These are phyloP conservation scores for Jamesozyma rosinii DNA, from an alignment of 805 yeast species.

Conservation along the genomic window DNA sequence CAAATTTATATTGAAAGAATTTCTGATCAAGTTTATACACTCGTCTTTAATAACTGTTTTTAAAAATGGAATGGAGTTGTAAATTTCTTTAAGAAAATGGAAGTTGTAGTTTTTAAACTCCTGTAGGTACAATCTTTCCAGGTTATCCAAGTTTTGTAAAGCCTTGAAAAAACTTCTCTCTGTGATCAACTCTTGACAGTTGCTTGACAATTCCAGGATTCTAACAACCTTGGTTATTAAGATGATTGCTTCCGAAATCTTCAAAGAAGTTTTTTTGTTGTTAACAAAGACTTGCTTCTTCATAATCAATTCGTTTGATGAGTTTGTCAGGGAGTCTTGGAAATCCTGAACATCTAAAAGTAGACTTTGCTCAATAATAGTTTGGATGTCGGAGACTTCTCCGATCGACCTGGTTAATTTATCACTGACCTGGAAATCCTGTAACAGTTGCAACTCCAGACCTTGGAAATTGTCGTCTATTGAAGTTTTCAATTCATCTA, in stretches of 20 bases:
- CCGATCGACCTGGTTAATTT: slow-evolving; percentile 42
- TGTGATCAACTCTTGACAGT: slow-evolving; percentile 70
- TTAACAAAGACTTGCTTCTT: slow-evolving; percentile 52
- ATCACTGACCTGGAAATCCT: slow-evolving; percentile 29
- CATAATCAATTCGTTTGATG: slow-evolving; percentile 57
- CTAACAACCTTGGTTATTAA: slow-evolving; percentile 67
- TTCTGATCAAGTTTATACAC: slow-evolving; percentile 53
- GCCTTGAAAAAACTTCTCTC: slow-evolving; percentile 77
- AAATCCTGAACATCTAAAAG: slow-evolving; percentile 47
- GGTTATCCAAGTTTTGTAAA: slow-evolving; percentile 67
- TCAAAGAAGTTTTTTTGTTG: slow-evolving; percentile 52
- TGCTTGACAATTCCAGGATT: slow-evolving; percentile 77
- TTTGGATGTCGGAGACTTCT: slow-evolving; percentile 53
- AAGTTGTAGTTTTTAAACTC: slow-evolving; percentile 63
- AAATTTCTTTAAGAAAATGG: slow-evolving; percentile 54
- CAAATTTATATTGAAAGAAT: slow-evolving; percentile 52
- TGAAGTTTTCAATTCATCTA: slow-evolving; percentile 26
- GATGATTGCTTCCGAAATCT: slow-evolving; percentile 61
- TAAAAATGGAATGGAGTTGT: slow-evolving; percentile 67
- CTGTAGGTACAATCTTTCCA: slow-evolving; percentile 58
- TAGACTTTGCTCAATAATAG: slow-evolving; percentile 43
- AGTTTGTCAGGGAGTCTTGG: slow-evolving; percentile 47
- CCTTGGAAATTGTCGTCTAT: slow-evolving; percentile 31
- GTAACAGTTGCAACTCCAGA: slow-evolving; percentile 24
- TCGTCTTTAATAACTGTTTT: slow-evolving; percentile 66